Evolutionary conservation across 345 rosid genomes (phyloP).

Genomic region (Hypericum perforatum): DNA sequence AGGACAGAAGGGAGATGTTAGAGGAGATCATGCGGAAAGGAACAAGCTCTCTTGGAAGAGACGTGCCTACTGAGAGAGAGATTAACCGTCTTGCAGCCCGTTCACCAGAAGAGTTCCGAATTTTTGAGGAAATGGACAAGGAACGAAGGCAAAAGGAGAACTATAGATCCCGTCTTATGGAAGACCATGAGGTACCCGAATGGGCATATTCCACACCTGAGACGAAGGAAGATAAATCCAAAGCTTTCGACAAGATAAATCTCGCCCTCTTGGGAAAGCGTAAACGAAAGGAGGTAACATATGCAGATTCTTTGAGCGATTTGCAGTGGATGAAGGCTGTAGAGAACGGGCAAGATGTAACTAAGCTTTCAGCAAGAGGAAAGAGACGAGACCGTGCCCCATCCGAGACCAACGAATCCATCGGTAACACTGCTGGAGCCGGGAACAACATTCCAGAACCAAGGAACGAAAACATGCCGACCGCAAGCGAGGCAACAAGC

Average conservation of each 20-base stretch:
- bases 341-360: constrained; percentile 77
- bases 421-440: constrained; percentile 27
- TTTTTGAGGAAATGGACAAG: constrained; percentile 93
- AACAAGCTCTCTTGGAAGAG: constrained; percentile 86
- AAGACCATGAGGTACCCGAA: constrained; percentile 95
- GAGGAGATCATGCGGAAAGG: constrained; percentile 98
- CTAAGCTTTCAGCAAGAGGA: constrained; percentile 33
- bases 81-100: constrained; percentile 95
- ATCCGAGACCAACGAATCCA: constrained; percentile 26
- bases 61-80: constrained; percentile 98
- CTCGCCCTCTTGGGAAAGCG: constrained; percentile 57
- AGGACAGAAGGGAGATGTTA: constrained; percentile 89
- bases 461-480: constrained; percentile 28
- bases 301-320: constrained; percentile 77
- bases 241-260: constrained; percentile 36
- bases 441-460: constrained; percentile 21
- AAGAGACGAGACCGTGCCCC: constrained; percentile 38
- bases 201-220: constrained; percentile 68
- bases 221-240: constrained; percentile 45
- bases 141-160: constrained; percentile 80
- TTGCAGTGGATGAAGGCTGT: constrained; percentile 88
- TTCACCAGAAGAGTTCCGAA: constrained; percentile 71
- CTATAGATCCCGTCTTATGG: constrained; percentile 82
- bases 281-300: constrained; percentile 65
- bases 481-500: constrained; percentile 58